phyloP scores from a whole-genome alignment of 1,284 basidiomycete species.

The Boletus smithii region DNA sequence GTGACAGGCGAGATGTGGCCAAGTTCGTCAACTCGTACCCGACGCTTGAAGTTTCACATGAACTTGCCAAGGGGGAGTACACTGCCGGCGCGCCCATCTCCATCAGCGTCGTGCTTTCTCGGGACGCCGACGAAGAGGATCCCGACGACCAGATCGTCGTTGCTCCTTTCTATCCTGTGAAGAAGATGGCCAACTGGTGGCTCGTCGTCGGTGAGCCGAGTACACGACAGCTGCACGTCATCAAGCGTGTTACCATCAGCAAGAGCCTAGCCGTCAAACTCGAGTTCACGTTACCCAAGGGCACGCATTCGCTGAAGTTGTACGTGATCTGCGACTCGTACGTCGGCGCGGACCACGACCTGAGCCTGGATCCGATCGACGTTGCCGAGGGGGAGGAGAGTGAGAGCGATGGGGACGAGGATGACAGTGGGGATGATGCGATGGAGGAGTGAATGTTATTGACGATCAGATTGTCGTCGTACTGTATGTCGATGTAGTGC shows the following conservation, averaged over 20 bases:
- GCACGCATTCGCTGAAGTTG: constrained; percentile 78
- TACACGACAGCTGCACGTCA: constrained; percentile 78
- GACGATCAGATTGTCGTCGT: background rate
- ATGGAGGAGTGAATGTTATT: constrained; percentile 38
- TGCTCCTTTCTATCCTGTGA: constrained; percentile 87
- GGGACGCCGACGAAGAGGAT: constrained; percentile 85
- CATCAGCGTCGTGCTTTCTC: constrained; percentile 76
- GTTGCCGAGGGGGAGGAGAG: constrained; percentile 85
- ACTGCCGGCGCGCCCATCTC: constrained; percentile 81
- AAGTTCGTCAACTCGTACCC: constrained; percentile 94
- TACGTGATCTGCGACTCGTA: constrained; percentile 95
- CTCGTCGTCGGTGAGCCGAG: constrained; percentile 84
- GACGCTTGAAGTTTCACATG: constrained; percentile 82
- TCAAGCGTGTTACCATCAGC: constrained; percentile 92
- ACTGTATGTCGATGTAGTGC: background rate
- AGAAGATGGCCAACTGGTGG: constrained; percentile 98
- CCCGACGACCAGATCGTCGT: constrained; percentile 80
- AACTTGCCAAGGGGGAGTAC: constrained; percentile 82
- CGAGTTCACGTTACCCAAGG: constrained; percentile 85
- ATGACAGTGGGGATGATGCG: constrained; percentile 49
- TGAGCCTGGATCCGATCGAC: constrained; percentile 73
- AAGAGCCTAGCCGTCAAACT: constrained; percentile 78
- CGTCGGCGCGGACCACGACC: constrained; percentile 86
- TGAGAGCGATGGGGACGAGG: constrained; percentile 73
- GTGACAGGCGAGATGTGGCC: constrained; percentile 76